Base-by-base conservation (phyloP, 768 basidiomycete genomes). In the Termitomyces sp. region DNA sequence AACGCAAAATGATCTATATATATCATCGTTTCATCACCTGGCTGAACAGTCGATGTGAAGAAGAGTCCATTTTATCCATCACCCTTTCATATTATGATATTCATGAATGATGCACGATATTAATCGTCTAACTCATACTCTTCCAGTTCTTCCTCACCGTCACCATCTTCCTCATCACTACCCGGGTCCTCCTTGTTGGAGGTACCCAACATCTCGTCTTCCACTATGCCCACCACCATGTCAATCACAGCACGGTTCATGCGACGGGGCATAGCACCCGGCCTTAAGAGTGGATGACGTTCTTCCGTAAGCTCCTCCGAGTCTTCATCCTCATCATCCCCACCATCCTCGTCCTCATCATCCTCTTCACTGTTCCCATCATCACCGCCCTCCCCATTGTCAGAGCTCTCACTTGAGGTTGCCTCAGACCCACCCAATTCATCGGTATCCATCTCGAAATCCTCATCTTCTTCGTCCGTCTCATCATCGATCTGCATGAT, bases 201-300 rank as follows among this genome's bases (percentile, higher is more conserved):
- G 14, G 36, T 26, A 6, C 75, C 78, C 22, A 77, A 62, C 56
- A 86, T 62, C 55, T 84, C 84, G 1, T 73, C 75, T 62, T 80
- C 77, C 6, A 88, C 76, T 73, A 88, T 83, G 10, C 79, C 82
- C 12, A 85, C 81, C 4, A 80, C 86, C 73, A 82, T 79, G n/a
- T 87, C 77, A 46, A 89, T 73, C 2, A 82, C 82, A 2, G 84
- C 82, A 52, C 78, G 80, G n/a, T 82, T 84, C 81, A 89, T 85
- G 47, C 75, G 56, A 45, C 58, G 74, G 5, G 85, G 86, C 77
- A 90, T 78, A 12, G 86, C 85, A 26, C 87, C 88, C 0, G 83
- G 81, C 13, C 79, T 75, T 56, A 90, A 69, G 2, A 89, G 69
- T 1, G 87, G 87, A 67, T 90, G 88, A 45, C 76, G 75, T 22